phyloP scores from a whole-genome alignment of 257 asterid genomes.

The Solanum etuberosum region DNA sequence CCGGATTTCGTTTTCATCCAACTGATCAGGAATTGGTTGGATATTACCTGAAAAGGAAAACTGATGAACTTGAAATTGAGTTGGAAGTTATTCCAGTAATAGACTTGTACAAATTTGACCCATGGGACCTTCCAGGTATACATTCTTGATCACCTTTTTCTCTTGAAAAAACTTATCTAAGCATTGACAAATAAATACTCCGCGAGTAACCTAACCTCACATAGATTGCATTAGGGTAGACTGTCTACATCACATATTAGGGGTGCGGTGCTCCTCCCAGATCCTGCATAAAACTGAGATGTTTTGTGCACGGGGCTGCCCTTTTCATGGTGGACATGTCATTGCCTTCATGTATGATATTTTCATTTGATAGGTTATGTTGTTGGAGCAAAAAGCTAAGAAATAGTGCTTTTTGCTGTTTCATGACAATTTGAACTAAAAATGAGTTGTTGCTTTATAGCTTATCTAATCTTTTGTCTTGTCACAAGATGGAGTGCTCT shows the following conservation, averaged over 20 bases:
- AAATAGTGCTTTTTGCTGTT: background rate
- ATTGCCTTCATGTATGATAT: background rate
- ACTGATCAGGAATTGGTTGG: constrained; percentile 45
- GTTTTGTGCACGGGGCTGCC: background rate
- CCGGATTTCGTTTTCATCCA: constrained; percentile 49
- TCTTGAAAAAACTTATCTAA: background rate
- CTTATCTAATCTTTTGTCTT: background rate
- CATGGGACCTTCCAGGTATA: constrained; percentile 52
- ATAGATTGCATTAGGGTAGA: background rate
- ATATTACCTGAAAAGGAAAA: constrained; percentile 37
- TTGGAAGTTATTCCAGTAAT: constrained; percentile 39
- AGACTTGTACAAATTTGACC: constrained; percentile 39
- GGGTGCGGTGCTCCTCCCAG: background rate
- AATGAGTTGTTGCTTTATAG: constrained; percentile 14
- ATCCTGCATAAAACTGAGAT: background rate
- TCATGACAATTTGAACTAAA: background rate
- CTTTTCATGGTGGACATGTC: background rate
- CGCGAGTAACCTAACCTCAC: background rate
- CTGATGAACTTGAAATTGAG: constrained; percentile 42
- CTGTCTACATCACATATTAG: background rate
- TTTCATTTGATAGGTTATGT: background rate
- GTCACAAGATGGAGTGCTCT: background rate
- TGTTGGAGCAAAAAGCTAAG: background rate
- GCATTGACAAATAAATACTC: background rate
- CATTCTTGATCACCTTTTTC: background rate